A percentile compares a stretch with the other conserved stretches of the same genome.
Conservation (phyloP, 1,139 yeast species). For the Wickerhamomyces sp. region DNA sequence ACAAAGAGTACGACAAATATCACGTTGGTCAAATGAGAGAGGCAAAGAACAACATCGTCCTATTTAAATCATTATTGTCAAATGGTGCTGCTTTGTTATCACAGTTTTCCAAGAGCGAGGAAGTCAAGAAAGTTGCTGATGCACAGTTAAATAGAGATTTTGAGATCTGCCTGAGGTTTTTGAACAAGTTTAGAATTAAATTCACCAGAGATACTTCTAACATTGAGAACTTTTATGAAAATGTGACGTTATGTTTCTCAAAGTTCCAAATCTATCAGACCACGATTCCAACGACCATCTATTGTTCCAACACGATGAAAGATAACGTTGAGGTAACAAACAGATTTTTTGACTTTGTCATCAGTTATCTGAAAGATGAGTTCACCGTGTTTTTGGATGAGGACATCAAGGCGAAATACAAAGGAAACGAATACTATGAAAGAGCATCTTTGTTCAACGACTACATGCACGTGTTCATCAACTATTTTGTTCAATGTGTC, state of each 20-base stretch:
- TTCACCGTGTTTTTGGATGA: constrained; percentile 14
- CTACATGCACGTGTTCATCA: constrained; percentile 18
- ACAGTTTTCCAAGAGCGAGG: constrained; percentile 9
- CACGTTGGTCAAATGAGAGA: constrained; percentile 16
- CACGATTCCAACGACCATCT: constrained; percentile 17
- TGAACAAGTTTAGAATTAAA: constrained; percentile 19
- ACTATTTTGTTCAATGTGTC: constrained; percentile 22
- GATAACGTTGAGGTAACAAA: constrained; percentile 19
- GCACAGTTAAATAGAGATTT: constrained; percentile 16
- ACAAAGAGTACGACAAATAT: constrained; percentile 18
- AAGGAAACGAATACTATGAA: constrained; percentile 11
- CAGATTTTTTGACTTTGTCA: constrained; percentile 18
- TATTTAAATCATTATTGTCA: constrained; percentile 20
- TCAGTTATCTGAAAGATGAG: constrained; percentile 16
- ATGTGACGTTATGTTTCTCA: constrained; percentile 20
- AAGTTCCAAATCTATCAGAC: constrained; percentile 22
- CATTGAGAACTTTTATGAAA: constrained; percentile 13
- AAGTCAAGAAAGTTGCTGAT: constrained; percentile 11
- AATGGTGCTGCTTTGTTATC: constrained; percentile 17
- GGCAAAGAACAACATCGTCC: constrained; percentile 19
- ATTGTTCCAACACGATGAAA: constrained; percentile 17
- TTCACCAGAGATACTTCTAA: constrained; percentile 8
- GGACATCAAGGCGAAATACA: constrained; percentile 8
- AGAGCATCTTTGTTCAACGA: constrained; percentile 17
- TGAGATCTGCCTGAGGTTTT: constrained; percentile 20